Conservation (phyloP, 148 eudicot genomes). For the Camellia granthamiana region DNA sequence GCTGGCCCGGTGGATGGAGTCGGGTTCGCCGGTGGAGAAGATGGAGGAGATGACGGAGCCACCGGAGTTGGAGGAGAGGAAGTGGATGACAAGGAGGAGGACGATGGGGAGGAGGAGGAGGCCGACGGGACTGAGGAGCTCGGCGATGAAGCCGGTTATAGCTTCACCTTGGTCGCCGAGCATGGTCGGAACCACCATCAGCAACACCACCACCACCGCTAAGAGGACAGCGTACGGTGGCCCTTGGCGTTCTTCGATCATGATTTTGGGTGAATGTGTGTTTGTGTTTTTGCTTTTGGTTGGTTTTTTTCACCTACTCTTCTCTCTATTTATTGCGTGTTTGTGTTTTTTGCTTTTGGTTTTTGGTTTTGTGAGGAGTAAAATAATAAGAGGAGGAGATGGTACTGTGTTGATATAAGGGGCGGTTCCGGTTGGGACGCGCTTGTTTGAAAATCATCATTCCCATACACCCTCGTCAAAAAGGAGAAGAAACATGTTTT, state of each 20-base stretch:
- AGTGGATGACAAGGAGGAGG: constrained; percentile 66
- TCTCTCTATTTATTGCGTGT: neutral
- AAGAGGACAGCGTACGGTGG: constrained; percentile 72
- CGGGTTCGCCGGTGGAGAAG: constrained; percentile 66
- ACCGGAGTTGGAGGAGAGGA: constrained; percentile 56
- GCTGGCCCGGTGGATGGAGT: constrained; percentile 71
- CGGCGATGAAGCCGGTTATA: constrained; percentile 57
- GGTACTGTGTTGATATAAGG: neutral
- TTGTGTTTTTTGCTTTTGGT: no score
- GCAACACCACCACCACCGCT: constrained; percentile 51
- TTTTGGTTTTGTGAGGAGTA: neutral
- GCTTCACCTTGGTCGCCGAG: constrained; percentile 74
- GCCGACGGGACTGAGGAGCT: constrained; percentile 65
- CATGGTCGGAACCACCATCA: constrained; percentile 39
- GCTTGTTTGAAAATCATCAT: constrained; percentile 1
- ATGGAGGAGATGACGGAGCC: constrained; percentile 45
- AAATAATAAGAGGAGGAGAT: neutral
- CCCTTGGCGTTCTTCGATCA: constrained; percentile 54
- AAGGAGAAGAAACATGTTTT: neutral
- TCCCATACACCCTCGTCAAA: neutral
- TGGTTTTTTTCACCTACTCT: neutral
- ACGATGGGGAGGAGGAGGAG: constrained; percentile 65
- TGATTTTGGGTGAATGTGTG: neutral
- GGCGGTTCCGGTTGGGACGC: neutral
- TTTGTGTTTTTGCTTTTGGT: constrained; percentile 8